phyloP scores from a whole-genome alignment of 2,329 filamentous ascomycete species.

The Penicillium sp. region DNA sequence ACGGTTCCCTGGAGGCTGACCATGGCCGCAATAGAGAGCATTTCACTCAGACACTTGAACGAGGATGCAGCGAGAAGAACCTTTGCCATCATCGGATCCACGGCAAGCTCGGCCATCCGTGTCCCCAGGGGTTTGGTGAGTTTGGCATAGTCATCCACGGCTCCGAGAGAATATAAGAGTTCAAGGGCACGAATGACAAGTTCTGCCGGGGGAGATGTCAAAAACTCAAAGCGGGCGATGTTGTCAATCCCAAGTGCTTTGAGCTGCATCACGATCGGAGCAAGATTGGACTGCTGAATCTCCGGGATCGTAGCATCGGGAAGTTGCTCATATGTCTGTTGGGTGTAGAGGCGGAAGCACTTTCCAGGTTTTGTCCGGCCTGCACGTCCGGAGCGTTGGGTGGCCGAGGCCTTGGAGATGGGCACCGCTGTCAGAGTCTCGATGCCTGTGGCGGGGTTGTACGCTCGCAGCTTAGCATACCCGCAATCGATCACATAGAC shows the following conservation, averaged over 20 bases:
- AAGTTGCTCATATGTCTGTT: slow-evolving; percentile 61
- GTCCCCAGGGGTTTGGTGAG: slow-evolving; percentile 81
- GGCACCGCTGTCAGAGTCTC: slow-evolving; percentile 77
- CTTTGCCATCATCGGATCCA: slow-evolving; percentile 95
- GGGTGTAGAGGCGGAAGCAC: slow-evolving; percentile 88
- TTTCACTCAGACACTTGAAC: slow-evolving; percentile 76
- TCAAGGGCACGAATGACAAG: slow-evolving; percentile 82
- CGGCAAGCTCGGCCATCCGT: slow-evolving; percentile 85
- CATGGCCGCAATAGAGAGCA: slow-evolving; percentile 92
- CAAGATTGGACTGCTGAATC: slow-evolving; percentile 86
- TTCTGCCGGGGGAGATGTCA: slow-evolving; percentile 78
- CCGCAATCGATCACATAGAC: slow-evolving; percentile 86
- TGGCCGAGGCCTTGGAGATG: slow-evolving; percentile 86
- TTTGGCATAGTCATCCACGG: slow-evolving; percentile 82
- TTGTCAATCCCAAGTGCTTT: slow-evolving; percentile 96
- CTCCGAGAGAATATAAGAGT: slow-evolving; percentile 77
- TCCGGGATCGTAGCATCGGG: slow-evolving; percentile 74
- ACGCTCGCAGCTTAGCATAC: slow-evolving; percentile 83
- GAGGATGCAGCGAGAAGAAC: slow-evolving; percentile 68
- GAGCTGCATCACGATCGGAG: slow-evolving; percentile 80
- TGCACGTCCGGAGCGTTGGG: slow-evolving; percentile 81
- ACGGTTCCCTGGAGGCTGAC: slow-evolving; percentile 75
- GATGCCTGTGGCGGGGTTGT: slow-evolving; percentile 77
- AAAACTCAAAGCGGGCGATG: slow-evolving; percentile 80
- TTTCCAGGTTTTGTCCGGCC: slow-evolving; percentile 86